Conservation (phyloP, 176 grass and related monocot genomes). For the Rhynchospora breviuscula region DNA sequence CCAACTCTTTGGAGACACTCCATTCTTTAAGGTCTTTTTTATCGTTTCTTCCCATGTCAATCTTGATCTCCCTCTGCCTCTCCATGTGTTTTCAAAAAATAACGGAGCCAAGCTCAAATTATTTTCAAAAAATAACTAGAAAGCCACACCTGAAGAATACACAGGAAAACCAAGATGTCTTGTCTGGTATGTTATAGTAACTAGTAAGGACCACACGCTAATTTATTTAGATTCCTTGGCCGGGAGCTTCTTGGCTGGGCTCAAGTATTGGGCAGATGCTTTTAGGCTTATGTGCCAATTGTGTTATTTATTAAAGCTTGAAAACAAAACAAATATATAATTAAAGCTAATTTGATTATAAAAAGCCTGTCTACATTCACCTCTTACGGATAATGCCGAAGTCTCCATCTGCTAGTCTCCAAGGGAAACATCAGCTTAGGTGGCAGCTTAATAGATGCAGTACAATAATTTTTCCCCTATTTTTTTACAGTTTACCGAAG, state of each 20-base stretch:
- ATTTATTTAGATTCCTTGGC: slow-evolving; percentile 29
- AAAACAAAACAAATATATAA: neutral
- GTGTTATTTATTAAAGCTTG: neutral
- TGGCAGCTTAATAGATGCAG: neutral
- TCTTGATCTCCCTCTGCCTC: no score
- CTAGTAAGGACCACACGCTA: neutral
- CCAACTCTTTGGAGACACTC: no score
- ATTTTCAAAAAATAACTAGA: no score
- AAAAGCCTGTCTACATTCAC: neutral
- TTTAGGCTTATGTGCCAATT: neutral
- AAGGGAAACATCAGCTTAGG: neutral
- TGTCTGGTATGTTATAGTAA: neutral
- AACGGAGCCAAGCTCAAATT: neutral
- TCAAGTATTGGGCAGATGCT: slow-evolving; percentile 19
- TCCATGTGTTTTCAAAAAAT: no score
- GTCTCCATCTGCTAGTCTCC: neutral
- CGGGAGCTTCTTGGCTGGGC: neutral
- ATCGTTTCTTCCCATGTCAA: no score
- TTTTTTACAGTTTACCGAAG: neutral
- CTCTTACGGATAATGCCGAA: neutral
- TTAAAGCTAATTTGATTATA: neutral
- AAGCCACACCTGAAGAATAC: neutral
- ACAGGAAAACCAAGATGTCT: slow-evolving; percentile 7
- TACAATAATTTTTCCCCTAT: neutral
- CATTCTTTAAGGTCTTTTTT: no score